phyloP scores from a whole-genome alignment of 441 rosid genomes.

The Aquilaria agallochum region DNA sequence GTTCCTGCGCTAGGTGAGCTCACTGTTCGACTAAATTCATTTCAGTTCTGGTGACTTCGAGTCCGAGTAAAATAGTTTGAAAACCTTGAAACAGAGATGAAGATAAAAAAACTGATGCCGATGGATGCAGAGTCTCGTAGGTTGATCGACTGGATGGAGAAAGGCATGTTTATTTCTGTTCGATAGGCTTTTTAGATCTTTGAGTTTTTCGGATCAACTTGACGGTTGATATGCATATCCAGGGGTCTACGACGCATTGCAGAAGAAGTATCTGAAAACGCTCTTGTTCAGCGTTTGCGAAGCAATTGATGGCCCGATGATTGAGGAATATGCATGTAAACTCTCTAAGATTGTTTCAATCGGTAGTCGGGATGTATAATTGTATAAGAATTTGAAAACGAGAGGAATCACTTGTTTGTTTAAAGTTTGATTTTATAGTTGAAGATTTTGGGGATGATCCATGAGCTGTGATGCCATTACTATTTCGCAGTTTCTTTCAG shows the following conservation, averaged over 20 bases:
- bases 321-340: slow-evolving; percentile 90
- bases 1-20: slow-evolving; percentile 83
- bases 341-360: background rate
- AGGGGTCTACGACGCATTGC: slow-evolving; percentile 94
- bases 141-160: slow-evolving; percentile 98
- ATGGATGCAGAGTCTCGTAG: slow-evolving; percentile 93
- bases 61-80: background rate
- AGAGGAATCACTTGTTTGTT: background rate
- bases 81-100: slow-evolving; percentile 58
- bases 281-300: slow-evolving; percentile 74
- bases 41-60: too few species aligned
- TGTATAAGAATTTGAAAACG: too few species aligned
- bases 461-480: background rate
- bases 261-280: slow-evolving; percentile 82
- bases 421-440: background rate
- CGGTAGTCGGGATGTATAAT: too few species aligned
- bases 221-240: background rate
- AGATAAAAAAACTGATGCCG: slow-evolving; percentile 97
- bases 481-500: slow-evolving; percentile 79
- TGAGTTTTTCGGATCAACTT: background rate
- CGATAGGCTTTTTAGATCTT: too few species aligned
- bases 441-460: slow-evolving; percentile 2
- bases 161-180: slow-evolving; percentile 32
- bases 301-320: slow-evolving; percentile 64
- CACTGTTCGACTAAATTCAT: slow-evolving; percentile 7